phyloP scores from a whole-genome alignment of 2,329 filamentous ascomycete genomes.

The Botrytis paeoniae region DNA sequence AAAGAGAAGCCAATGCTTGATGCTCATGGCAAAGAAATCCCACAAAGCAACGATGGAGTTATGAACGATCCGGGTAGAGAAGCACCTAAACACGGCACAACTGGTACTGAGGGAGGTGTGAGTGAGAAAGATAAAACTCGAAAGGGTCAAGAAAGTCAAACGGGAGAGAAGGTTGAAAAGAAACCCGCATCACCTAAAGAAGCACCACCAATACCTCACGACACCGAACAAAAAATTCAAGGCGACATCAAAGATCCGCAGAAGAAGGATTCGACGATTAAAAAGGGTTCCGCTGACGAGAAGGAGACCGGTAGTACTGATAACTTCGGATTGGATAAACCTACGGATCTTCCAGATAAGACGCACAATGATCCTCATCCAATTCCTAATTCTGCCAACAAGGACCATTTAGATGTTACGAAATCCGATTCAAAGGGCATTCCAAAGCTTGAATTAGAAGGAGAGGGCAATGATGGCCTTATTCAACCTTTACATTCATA shows the following conservation, averaged over 20 bases:
- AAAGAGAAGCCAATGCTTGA: constrained; percentile 43
- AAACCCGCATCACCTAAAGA: constrained; percentile 83
- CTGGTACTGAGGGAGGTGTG: constrained; percentile 85
- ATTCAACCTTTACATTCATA: constrained; percentile 86
- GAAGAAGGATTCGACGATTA: constrained; percentile 39
- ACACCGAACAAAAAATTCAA: constrained; percentile 70
- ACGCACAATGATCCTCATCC: constrained; percentile 72
- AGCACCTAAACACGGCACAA: constrained; percentile 78
- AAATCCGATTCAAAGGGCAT: constrained; percentile 42
- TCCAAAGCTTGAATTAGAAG: constrained; percentile 38
- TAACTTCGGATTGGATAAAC: constrained; percentile 65
- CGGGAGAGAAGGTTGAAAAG: constrained; percentile 65
- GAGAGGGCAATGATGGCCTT: constrained; percentile 54
- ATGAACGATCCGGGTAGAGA: constrained; percentile 85
- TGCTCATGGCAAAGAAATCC: constrained; percentile 59
- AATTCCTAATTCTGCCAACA: constrained; percentile 62
- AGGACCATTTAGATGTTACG: constrained; percentile 58
- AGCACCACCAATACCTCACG: constrained; percentile 72
- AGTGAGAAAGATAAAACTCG: constrained; percentile 79
- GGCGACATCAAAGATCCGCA: constrained; percentile 36
- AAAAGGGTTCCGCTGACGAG: constrained; percentile 40
- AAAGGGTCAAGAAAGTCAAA: constrained; percentile 64
- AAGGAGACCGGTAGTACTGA: constrained; percentile 33
- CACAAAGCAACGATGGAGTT: constrained; percentile 70
- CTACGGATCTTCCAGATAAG: constrained; percentile 73